Percentiles rank a stretch among this genome's conserved stretches.
phyloP scores from a whole-genome alignment of 2,329 filamentous ascomycete species.

The Fusarium musae region DNA sequence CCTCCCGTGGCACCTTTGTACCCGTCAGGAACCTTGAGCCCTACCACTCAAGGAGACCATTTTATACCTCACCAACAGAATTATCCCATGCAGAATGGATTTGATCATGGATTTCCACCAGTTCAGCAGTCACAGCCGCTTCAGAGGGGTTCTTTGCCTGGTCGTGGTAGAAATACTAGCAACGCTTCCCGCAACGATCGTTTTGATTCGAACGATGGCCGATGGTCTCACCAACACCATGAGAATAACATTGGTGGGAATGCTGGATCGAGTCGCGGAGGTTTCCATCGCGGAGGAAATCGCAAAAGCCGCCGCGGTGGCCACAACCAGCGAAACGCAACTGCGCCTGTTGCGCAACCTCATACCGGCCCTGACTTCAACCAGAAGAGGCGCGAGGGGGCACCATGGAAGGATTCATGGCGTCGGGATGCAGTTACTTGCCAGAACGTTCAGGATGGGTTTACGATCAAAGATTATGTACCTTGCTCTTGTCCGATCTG shows the following conservation, averaged over 20 bases:
- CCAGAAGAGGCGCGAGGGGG: conserved; percentile 29
- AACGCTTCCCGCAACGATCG: conserved; percentile 14
- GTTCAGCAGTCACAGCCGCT: conserved; percentile 1
- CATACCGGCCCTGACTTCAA: not conserved
- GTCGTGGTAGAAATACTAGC: conserved; percentile 12
- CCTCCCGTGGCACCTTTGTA: conserved; percentile 12
- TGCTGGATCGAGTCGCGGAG: conserved; percentile 13
- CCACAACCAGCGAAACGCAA: conserved; percentile 33
- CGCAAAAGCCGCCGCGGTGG: conserved; percentile 33
- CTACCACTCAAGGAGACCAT: not conserved
- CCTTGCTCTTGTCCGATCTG: conserved; percentile 48
- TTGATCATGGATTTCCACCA: conserved; percentile 11
- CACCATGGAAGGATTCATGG: conserved; percentile 31
- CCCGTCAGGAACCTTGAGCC: not conserved
- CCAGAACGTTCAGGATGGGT: conserved; percentile 34
- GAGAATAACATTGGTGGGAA: conserved; percentile 17
- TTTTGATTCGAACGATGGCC: conserved; percentile 7
- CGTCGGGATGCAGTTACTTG: conserved; percentile 35
- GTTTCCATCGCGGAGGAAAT: conserved; percentile 19
- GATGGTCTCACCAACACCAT: conserved; percentile 25
- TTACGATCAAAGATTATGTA: conserved; percentile 38
- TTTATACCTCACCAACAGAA: not conserved
- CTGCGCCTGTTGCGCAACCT: conserved; percentile 25
- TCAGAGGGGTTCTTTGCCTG: conserved; percentile 1
- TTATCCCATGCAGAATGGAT: not conserved